Conservation (phyloP, 108 stramenopile genomes). For the Epipyxis sp. region DNA sequence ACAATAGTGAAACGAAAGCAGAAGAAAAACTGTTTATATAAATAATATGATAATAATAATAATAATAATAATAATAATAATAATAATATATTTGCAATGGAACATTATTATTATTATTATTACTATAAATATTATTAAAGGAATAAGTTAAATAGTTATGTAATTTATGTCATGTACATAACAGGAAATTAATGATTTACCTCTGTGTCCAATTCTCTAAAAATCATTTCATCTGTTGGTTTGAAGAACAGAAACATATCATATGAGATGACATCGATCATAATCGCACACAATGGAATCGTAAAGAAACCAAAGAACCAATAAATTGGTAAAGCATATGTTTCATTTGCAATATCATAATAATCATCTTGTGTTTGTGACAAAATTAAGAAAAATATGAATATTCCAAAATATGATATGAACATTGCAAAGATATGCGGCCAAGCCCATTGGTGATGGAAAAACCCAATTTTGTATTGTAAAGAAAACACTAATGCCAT, state of each 20-base stretch:
- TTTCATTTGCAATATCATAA: slow-evolving; percentile 14
- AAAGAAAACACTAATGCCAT: neutral
- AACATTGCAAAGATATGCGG: neutral
- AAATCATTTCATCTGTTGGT: slow-evolving; percentile 24
- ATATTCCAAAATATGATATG: slow-evolving; percentile 1
- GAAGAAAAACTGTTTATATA: no score
- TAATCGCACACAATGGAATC: neutral
- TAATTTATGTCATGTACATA: neutral
- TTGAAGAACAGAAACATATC: neutral
- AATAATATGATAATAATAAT: no score
- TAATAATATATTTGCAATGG: no score
- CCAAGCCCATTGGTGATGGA: slow-evolving; percentile 15
- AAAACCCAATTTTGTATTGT: slow-evolving; percentile 20
- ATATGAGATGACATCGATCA: neutral
- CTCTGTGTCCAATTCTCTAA: neutral
- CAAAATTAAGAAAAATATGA: slow-evolving; percentile 6
- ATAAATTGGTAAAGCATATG: neutral
- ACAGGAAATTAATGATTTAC: neutral
- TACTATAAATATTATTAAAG: neutral
- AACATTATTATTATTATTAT: no score
- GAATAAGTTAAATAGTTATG: neutral
- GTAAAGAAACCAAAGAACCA: slow-evolving; percentile 18
- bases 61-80: no score
- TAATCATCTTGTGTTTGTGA: neutral
- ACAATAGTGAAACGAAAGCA: no score